Percentiles rank a stretch among this genome's conserved stretches.
Conservation (phyloP, 176 grass and related monocot genomes). For the Oryza meridionalis region DNA sequence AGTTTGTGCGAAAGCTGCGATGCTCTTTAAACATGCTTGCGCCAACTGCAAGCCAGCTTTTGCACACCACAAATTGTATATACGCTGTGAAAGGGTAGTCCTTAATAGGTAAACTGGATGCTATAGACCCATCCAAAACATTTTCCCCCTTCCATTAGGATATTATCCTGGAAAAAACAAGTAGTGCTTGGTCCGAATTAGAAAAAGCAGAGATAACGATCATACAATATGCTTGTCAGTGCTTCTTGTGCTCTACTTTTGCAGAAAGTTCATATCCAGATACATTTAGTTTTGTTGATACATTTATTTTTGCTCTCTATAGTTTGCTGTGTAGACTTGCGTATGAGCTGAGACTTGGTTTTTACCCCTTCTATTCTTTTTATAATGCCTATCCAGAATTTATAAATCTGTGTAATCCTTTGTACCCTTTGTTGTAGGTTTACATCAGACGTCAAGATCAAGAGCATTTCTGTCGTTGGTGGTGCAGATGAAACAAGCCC, state of each 20-base stretch:
- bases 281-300: constrained; percentile 29
- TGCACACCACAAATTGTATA: neutral
- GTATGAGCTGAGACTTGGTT: neutral
- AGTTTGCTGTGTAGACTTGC: constrained; percentile 13
- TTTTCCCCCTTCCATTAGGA: neutral
- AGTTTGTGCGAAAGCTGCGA: neutral
- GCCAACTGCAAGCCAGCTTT: neutral
- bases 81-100: neutral
- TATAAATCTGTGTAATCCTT: constrained; percentile 32
- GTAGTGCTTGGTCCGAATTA: neutral
- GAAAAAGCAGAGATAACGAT: neutral
- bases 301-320: neutral
- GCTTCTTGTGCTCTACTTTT: neutral
- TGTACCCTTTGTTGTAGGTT: constrained; percentile 62
- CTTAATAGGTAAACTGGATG: constrained; percentile 9
- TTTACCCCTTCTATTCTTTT: neutral
- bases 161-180: neutral
- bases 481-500: constrained; percentile 91
- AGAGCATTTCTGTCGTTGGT: constrained; percentile 95
- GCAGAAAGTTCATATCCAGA: neutral
- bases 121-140: neutral
- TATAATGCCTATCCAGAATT: constrained; percentile 5
- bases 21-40: neutral
- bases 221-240: neutral
- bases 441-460: constrained; percentile 98